Evolutionary conservation across 2,329 filamentous ascomycete species (phyloP).

Genomic region (Alternaria novae-zelandiae): DNA sequence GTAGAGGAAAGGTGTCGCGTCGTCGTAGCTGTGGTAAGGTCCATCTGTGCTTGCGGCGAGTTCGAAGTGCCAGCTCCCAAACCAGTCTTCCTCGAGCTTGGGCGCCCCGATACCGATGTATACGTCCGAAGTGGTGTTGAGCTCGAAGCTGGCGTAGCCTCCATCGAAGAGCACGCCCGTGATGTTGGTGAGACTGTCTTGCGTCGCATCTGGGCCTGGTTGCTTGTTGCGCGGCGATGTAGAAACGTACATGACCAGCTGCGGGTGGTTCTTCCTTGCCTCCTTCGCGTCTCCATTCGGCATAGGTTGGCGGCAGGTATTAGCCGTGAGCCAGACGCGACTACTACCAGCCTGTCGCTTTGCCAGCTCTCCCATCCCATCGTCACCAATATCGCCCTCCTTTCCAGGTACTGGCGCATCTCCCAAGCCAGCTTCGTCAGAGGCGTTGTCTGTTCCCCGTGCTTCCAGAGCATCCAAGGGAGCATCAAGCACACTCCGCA

Average conservation of each 20-base stretch:
- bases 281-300: conserved; percentile 58
- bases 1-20: conserved; percentile 66
- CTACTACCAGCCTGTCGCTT: conserved; percentile 39
- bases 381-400: neutral
- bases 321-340: conserved; percentile 80
- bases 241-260: conserved; percentile 81
- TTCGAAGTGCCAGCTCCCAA: conserved; percentile 77
- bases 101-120: conserved; percentile 80
- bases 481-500: conserved; percentile 42
- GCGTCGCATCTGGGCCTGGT: conserved; percentile 66
- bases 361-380: conserved; percentile 7
- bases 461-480: conserved; percentile 35
- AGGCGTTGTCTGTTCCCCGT: conserved; percentile 18
- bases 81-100: conserved; percentile 62
- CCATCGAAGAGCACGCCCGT: conserved; percentile 61
- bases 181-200: conserved; percentile 53
- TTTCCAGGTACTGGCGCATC: neutral
- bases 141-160: conserved; percentile 71
- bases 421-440: neutral
- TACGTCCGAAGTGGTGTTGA: conserved; percentile 69
- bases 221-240: conserved; percentile 66
- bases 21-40: conserved; percentile 73
- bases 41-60: conserved; percentile 82
- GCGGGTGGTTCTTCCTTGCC: conserved; percentile 55
- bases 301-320: conserved; percentile 80